Base-by-base conservation (phyloP, 2,329 filamentous ascomycete species). In the Claviceps sp. region DNA sequence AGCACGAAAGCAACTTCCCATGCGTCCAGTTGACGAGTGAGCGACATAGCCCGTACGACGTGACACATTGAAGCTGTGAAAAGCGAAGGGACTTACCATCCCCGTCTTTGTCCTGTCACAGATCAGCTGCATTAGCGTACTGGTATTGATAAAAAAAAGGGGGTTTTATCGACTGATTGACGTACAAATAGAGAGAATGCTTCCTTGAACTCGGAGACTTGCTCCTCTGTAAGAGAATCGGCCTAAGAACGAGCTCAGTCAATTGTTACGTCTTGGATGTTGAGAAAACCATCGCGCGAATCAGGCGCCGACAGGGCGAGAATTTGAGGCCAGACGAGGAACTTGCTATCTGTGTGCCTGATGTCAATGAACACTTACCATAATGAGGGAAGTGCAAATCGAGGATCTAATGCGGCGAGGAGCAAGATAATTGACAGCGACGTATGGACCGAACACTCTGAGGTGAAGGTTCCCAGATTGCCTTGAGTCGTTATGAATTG, bases 121-220 rank as follows among this genome's bases (percentile, higher is more conserved):
- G 13, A 44, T 26, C n/a, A 36, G 36, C 13, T 20, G 13, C 14
- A 55, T 52, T 44, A 57, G 49, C 34, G 49, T 9, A 24, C 11
- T 22, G 26, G 16, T 20, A 20, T 14, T 43, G 13, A 36, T 18
- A 22, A 52, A 8, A 26, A 18, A 26, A 26, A 26, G 6, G 24
- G 6, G 24, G 1, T 11, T 5, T 30, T 44, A 26, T 26, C 24
- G 24, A 26, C 7, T 26, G 24, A 26, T 46, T 47, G 24, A 73
- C 93, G 85, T 85, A 98, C 93, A 74, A 98, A 98, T 61, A 98
- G 88, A 71, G 93, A 98, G 77, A 98, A 98, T 52, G 93, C 93
- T 78, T 98, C 93, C 87, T 97, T 98, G 81, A 97, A 98, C 78
- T 98, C 93, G 70, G 93, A 97, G 71, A 98, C 93, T 82, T 98